Conservation (phyloP, 129 eudicot species). For the Chrysanthemum lavandulifolium region DNA sequence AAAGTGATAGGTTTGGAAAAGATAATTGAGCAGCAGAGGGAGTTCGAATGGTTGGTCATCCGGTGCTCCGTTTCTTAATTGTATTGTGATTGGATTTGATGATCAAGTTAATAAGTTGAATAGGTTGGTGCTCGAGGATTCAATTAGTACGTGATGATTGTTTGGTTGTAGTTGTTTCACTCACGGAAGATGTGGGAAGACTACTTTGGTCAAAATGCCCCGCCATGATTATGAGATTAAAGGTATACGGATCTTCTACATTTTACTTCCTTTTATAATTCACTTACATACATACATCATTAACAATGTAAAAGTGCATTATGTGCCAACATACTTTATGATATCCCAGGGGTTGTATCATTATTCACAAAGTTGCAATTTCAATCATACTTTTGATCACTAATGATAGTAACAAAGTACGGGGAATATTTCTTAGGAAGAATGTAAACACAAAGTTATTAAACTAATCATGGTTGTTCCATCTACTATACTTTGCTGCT, state of each 20-base stretch:
- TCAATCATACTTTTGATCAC: too few relatives aligned
- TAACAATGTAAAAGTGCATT: too few relatives aligned
- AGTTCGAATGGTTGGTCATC: slow-evolving; percentile 1
- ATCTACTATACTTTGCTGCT: too few relatives aligned
- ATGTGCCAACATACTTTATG: too few relatives aligned
- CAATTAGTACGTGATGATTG: background rate
- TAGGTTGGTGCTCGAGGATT: background rate
- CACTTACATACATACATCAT: too few relatives aligned
- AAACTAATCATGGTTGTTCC: too few relatives aligned
- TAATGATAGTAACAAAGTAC: too few relatives aligned
- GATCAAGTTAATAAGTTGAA: slow-evolving; percentile 11
- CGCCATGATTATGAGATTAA: slow-evolving; percentile 10
- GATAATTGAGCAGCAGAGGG: slow-evolving; percentile 5
- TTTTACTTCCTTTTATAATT: too few relatives aligned
- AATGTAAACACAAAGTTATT: too few relatives aligned
- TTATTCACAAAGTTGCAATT: too few relatives aligned
- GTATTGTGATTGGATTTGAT: slow-evolving; percentile 21
- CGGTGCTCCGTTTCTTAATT: slow-evolving; percentile 15
- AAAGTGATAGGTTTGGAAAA: background rate
- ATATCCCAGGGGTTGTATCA: too few relatives aligned
- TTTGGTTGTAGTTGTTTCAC: slow-evolving; percentile 18
- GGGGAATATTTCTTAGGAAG: too few relatives aligned
- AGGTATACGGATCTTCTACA: background rate
- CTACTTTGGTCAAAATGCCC: slow-evolving; percentile 16
- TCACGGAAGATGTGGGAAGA: slow-evolving; percentile 21